Evolutionary conservation across 805 yeast genomes (phyloP).

Genomic region (Nakazawaea ernobii): DNA sequence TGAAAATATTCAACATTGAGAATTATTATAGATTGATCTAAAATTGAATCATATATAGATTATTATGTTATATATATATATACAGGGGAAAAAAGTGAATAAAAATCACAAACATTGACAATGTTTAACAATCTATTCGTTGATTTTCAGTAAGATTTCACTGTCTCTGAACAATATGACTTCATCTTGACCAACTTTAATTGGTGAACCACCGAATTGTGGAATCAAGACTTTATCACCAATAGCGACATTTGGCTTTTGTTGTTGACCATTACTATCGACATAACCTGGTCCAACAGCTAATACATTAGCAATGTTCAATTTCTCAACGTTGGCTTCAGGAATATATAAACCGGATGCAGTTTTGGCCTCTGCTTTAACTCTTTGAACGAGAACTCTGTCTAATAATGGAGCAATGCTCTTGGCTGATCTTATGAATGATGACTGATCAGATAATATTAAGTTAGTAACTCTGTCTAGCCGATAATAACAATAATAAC

Average conservation of each 20-base stretch:
- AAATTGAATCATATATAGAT: neutral
- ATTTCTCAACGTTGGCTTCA: constrained; percentile 91
- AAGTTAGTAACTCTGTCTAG: neutral
- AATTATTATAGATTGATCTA: constrained; percentile 47
- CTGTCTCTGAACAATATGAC: constrained; percentile 83
- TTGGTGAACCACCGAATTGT: constrained; percentile 84
- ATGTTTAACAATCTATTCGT: constrained; percentile 32
- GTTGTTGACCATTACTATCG: constrained; percentile 66
- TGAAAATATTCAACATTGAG: constrained; percentile 48
- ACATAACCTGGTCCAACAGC: constrained; percentile 94
- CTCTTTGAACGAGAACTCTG: constrained; percentile 93
- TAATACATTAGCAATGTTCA: constrained; percentile 85
- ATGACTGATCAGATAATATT: constrained; percentile 28
- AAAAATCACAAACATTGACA: no score
- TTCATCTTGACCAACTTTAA: constrained; percentile 83
- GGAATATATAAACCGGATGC: constrained; percentile 92
- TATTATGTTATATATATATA: neutral
- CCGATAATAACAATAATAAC: no score
- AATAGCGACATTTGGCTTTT: constrained; percentile 69
- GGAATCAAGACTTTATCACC: constrained; percentile 97
- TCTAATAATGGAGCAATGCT: constrained; percentile 89
- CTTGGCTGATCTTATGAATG: constrained; percentile 75
- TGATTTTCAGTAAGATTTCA: constrained; percentile 92
- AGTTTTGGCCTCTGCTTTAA: constrained; percentile 86
- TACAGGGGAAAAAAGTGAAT: no score